phyloP scores from a whole-genome alignment of 179 eudicot genomes.

The Heliamphora pulchella region DNA sequence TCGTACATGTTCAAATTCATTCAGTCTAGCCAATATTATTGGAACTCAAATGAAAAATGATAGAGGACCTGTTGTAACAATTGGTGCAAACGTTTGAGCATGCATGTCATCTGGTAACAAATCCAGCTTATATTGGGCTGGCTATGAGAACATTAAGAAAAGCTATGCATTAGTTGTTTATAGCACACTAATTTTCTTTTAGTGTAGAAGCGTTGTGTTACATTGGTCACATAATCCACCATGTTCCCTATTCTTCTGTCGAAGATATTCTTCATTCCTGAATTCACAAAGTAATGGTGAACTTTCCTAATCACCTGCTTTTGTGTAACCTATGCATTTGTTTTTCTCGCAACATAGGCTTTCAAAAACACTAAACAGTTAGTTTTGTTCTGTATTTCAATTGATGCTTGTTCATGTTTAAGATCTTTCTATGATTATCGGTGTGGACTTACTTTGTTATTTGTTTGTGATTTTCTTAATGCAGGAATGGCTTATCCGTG shows the following conservation, averaged over 20 bases:
- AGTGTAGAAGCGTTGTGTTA: neutral
- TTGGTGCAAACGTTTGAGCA: neutral
- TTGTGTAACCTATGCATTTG: neutral
- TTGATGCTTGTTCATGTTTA: neutral
- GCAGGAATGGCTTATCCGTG: constrained; percentile 63
- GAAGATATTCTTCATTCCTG: neutral
- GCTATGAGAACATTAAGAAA: neutral
- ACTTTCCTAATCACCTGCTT: neutral
- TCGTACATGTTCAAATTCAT: neutral
- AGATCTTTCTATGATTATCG: neutral
- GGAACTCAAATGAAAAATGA: neutral
- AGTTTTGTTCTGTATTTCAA: neutral
- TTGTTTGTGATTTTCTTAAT: constrained; percentile 2
- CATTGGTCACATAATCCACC: neutral
- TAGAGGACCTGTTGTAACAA: neutral
- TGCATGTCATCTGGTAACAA: neutral
- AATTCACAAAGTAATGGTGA: neutral
- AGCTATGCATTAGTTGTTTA: neutral
- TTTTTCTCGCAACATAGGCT: neutral
- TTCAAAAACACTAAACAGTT: neutral
- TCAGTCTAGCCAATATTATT: neutral
- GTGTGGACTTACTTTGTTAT: constrained; percentile 3
- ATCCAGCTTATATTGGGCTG: neutral
- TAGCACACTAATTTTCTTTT: neutral
- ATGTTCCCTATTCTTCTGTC: neutral